These are phyloP conservation scores for Phytopythium aichiense DNA, from an alignment of 352 stramenopile genomes.

Conservation along the genomic window DNA sequence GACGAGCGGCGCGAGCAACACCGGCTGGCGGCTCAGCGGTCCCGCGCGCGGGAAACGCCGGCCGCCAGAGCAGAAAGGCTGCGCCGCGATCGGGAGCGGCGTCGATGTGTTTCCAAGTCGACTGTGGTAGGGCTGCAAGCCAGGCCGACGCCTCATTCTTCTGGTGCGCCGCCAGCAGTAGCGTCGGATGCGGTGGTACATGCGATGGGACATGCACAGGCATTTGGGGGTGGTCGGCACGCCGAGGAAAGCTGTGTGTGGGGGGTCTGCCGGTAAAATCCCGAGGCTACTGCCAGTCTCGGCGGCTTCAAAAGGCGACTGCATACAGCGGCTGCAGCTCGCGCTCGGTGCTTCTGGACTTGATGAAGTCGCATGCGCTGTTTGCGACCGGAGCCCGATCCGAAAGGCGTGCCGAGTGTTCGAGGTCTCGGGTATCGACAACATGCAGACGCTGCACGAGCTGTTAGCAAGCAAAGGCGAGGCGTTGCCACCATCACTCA, in stretches of 20 bases:
- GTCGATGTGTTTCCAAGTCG: too few relatives aligned
- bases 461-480: neutral
- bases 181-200: too few relatives aligned
- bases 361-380: neutral
- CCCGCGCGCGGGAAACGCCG: too few relatives aligned
- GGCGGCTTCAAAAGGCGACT: neutral
- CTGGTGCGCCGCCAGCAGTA: too few relatives aligned
- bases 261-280: neutral
- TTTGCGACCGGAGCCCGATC: neutral
- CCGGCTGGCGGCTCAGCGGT: too few relatives aligned
- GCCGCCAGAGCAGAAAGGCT: too few relatives aligned
- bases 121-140: too few relatives aligned
- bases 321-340: neutral
- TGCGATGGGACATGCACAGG: too few relatives aligned
- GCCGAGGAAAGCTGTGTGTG: neutral
- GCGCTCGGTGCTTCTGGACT: neutral
- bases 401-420: neutral
- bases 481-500: neutral
- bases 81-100: too few relatives aligned
- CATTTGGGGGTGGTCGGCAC: too few relatives aligned
- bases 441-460: neutral
- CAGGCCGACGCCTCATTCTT: too few relatives aligned
- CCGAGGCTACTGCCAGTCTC: slow-evolving; percentile 2
- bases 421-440: neutral
- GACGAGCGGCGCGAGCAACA: too few relatives aligned